A percentile compares a stretch with the other conserved stretches of the same genome.
Conservation (phyloP, 192 early-diverging fungal species). For the Coemansia sp. region DNA sequence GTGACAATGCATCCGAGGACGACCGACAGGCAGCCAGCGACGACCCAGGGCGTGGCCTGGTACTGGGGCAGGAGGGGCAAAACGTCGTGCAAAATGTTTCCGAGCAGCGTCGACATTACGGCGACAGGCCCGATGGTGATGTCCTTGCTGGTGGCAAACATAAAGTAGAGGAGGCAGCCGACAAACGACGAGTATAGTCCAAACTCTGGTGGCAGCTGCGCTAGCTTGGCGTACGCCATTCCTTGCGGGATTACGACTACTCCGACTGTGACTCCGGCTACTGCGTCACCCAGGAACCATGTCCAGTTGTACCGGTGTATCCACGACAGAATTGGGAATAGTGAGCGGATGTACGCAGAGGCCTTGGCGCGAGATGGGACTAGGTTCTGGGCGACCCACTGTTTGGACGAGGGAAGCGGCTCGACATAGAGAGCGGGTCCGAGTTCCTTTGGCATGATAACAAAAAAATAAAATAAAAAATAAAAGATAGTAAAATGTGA, state of each 20-base stretch:
- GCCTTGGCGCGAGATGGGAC: slow-evolving; percentile 15
- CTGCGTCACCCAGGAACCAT: slow-evolving; percentile 66
- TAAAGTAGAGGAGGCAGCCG: slow-evolving; percentile 64
- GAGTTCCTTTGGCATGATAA: neutral
- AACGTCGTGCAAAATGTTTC: slow-evolving; percentile 57
- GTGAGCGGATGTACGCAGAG: slow-evolving; percentile 23
- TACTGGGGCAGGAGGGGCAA: slow-evolving; percentile 47
- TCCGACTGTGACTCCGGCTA: slow-evolving; percentile 73
- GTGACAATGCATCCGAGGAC: slow-evolving; percentile 70
- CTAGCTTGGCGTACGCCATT: slow-evolving; percentile 74
- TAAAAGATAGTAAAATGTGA: too few relatives aligned
- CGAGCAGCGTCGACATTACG: slow-evolving; percentile 73
- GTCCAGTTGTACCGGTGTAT: slow-evolving; percentile 53
- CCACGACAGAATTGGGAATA: slow-evolving; percentile 51
- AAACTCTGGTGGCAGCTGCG: slow-evolving; percentile 65
- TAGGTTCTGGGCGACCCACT: slow-evolving; percentile 34
- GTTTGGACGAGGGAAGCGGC: slow-evolving; percentile 35
- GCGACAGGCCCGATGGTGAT: slow-evolving; percentile 74
- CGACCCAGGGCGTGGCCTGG: slow-evolving; percentile 53
- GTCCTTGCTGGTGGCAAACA: slow-evolving; percentile 73
- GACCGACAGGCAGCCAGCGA: slow-evolving; percentile 60
- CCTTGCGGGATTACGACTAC: slow-evolving; percentile 72
- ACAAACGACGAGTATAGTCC: slow-evolving; percentile 76
- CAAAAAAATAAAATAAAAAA: neutral
- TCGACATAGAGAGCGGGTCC: slow-evolving; percentile 34